Percentiles rank a stretch among this genome's conserved stretches.
Conservation (phyloP, 169 alveolate species). For the Hepatocystis sp. region DNA sequence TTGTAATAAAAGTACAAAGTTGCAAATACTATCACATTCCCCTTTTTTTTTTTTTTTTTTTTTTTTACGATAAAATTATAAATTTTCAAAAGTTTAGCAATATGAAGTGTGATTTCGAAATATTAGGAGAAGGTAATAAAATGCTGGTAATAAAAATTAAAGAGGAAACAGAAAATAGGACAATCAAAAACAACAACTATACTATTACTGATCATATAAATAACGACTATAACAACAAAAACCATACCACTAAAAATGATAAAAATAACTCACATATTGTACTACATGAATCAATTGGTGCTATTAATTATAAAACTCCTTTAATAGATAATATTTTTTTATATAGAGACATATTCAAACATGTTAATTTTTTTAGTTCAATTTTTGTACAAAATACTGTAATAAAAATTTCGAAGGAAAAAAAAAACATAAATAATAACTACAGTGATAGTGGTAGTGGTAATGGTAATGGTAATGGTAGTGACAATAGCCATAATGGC, state of each 20-base stretch:
- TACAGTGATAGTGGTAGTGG: too few species aligned
- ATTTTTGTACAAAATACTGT: slow-evolving; percentile 55
- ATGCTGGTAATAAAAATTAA: slow-evolving; percentile 41
- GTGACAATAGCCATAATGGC: too few species aligned
- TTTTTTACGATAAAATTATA: too few species aligned
- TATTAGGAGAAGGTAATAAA: slow-evolving; percentile 65
- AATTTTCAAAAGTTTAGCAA: too few species aligned
- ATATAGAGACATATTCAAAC: slow-evolving; percentile 16
- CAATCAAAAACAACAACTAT: neutral
- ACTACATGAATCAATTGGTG: neutral
- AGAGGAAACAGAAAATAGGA: slow-evolving; percentile 6
- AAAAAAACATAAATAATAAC: neutral
- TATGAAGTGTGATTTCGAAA: slow-evolving; percentile 31
- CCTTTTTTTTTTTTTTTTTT: too few species aligned
- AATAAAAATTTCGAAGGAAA: slow-evolving; percentile 39
- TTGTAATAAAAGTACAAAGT: too few species aligned
- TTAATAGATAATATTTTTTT: too few species aligned
- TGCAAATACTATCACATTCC: neutral
- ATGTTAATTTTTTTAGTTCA: slow-evolving; percentile 53
- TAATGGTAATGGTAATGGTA: too few species aligned
- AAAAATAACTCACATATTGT: too few species aligned
- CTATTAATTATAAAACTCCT: too few species aligned
- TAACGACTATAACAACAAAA: neutral
- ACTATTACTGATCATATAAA: too few species aligned
- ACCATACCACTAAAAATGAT: too few species aligned